phyloP scores from a whole-genome alignment of 2,329 filamentous ascomycete species.

The Alternaria tenuissima region DNA sequence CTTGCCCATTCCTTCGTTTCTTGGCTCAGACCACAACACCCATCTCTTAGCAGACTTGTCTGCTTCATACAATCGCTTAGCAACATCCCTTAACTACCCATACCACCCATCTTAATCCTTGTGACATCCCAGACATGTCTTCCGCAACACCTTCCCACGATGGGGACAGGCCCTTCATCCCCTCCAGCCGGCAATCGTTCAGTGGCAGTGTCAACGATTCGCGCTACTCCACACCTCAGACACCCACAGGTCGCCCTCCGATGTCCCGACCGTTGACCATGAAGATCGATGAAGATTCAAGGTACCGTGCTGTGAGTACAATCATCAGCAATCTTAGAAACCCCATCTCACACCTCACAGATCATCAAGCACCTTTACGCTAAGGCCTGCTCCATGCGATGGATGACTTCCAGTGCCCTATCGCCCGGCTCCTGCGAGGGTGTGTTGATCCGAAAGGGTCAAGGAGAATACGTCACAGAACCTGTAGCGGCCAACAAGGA shows the following conservation, averaged over 20 bases:
- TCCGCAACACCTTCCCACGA: slow-evolving; percentile 11
- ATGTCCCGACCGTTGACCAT: slow-evolving; percentile 22
- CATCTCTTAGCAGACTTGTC: slow-evolving; percentile 6
- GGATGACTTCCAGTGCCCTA: slow-evolving; percentile 26
- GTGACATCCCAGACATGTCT: slow-evolving; percentile 18
- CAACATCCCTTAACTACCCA: neutral
- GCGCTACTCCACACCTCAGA: slow-evolving; percentile 16
- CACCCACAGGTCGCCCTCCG: slow-evolving; percentile 14
- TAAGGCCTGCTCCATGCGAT: slow-evolving; percentile 34
- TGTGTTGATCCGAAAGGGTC: slow-evolving; percentile 73
- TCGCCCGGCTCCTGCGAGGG: slow-evolving; percentile 58
- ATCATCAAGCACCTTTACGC: slow-evolving; percentile 41
- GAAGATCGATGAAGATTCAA: slow-evolving; percentile 36
- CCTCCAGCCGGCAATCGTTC: slow-evolving; percentile 23
- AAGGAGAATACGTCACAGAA: slow-evolving; percentile 70
- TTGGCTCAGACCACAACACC: neutral
- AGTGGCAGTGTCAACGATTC: slow-evolving; percentile 16
- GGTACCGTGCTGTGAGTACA: slow-evolving; percentile 33
- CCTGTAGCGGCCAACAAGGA: slow-evolving; percentile 51
- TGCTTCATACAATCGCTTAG: slow-evolving; percentile 18
- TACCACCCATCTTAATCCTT: slow-evolving; percentile 6
- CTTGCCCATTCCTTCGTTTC: slow-evolving; percentile 19
- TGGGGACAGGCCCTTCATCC: slow-evolving; percentile 9
- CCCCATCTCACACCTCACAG: slow-evolving; percentile 19
- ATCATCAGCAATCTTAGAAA: neutral